phyloP scores from a whole-genome alignment of 768 basidiomycete species.

The Rhizopogon vesiculosus region DNA sequence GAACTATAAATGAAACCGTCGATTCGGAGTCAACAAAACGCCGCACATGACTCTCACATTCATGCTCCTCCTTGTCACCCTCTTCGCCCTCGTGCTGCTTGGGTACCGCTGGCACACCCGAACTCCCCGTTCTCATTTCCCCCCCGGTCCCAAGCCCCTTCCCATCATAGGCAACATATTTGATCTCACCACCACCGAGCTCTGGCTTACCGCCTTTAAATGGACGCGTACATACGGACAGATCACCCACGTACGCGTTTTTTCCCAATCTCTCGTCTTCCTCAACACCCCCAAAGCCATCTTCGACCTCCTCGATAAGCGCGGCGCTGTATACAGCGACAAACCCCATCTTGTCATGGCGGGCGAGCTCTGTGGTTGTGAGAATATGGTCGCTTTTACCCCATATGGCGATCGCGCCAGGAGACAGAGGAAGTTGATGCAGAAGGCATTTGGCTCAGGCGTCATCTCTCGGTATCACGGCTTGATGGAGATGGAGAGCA shows the following conservation, averaged over 20 bases:
- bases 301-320: conserved; percentile 64
- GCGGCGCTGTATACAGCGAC: conserved; percentile 70
- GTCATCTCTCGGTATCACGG: conserved; percentile 54
- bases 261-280: conserved; percentile 66
- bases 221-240: conserved; percentile 56
- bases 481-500: conserved; percentile 51
- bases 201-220: conserved; percentile 56
- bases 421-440: conserved; percentile 64
- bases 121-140: conserved; percentile 35
- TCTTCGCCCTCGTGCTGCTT: conserved; percentile 12
- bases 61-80: too few species aligned
- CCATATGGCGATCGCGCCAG: conserved; percentile 58
- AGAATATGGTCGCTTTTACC: conserved; percentile 71
- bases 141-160: conserved; percentile 65
- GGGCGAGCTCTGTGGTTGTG: conserved; percentile 66
- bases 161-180: conserved; percentile 62
- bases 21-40: too few species aligned
- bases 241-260: conserved; percentile 58
- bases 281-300: conserved; percentile 56
- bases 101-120: conserved; percentile 11
- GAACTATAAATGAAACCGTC: too few species aligned
- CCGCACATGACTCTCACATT: too few species aligned
- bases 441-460: conserved; percentile 52
- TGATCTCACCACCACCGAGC: conserved; percentile 55
- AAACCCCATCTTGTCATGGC: conserved; percentile 67